A percentile compares a stretch with the other conserved stretches of the same genome.
These are phyloP conservation scores for Podila epicladia DNA, from an alignment of 192 early-diverging fungal genomes.

Conservation along the genomic window DNA sequence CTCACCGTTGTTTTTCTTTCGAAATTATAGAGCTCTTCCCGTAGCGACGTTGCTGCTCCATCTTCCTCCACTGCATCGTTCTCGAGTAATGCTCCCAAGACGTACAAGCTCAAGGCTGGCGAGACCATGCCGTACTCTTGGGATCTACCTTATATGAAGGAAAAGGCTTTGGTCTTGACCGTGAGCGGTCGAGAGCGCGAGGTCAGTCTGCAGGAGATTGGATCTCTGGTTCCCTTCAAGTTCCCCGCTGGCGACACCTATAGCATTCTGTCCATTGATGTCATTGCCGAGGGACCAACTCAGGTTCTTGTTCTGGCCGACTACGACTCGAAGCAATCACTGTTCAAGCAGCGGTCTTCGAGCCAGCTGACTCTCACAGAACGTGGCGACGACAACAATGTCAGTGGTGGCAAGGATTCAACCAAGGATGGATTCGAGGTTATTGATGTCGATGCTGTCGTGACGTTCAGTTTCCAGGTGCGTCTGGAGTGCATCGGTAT, in stretches of 20 bases:
- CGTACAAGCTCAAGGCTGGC: constrained; percentile 60
- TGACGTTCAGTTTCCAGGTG: constrained; percentile 71
- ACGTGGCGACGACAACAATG: constrained; percentile 17
- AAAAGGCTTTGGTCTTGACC: constrained; percentile 79
- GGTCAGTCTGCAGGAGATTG: constrained; percentile 91
- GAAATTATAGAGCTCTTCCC: constrained; percentile 10
- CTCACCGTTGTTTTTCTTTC: constrained; percentile 10
- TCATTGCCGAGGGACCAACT: constrained; percentile 73
- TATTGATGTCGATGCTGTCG: constrained; percentile 59
- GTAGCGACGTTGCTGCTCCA: constrained; percentile 13
- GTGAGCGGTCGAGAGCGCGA: constrained; percentile 80
- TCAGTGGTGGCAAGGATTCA: constrained; percentile 13
- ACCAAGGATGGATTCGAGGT: constrained; percentile 60
- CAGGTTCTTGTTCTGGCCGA: constrained; percentile 76
- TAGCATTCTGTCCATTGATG: constrained; percentile 74
- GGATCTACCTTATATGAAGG: constrained; percentile 83
- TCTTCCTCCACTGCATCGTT: constrained; percentile 32
- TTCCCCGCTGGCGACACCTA: constrained; percentile 67
- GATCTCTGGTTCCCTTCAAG: constrained; percentile 84
- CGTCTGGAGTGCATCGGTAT: constrained; percentile 90
- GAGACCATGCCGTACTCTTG: constrained; percentile 84
- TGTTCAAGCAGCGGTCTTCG: constrained; percentile 61
- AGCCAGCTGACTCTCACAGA: constrained; percentile 29
- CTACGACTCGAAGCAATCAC: constrained; percentile 71
- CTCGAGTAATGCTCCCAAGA: constrained; percentile 50